Evolutionary conservation across 192 early-diverging fungal genomes (phyloP), one percentile per base, ranked within the genome.

Genomic region (Linnemannia elongata): DNA sequence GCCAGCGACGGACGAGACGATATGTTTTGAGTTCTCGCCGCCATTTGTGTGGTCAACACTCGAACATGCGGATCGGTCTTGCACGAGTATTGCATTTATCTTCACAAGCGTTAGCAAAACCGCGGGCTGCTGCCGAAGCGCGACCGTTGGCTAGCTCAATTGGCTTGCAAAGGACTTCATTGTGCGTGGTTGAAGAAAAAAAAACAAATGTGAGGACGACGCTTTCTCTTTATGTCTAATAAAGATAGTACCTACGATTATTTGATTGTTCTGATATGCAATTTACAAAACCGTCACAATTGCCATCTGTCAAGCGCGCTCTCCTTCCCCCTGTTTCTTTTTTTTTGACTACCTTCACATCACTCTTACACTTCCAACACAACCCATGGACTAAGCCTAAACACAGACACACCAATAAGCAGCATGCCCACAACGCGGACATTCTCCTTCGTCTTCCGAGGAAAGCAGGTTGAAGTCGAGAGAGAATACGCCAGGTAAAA

Each of bases 21-120:
- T 66, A 66, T 66, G 60, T 8, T 66, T 66, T 66, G n/a, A 66
- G 44, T 66, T 66, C 60, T 30, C 60, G 24, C 22, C n/a, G 74
- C 24, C 45, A 24, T 60, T 52, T 39, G 49, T 38, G 4, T 66
- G 60, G 60, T n/a, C 52, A 49, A 52, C 47, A 30, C 17, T 36
- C 38, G 27, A 44, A 47, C 33, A 42, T 57, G 44, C 30, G 45
- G 20, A 9, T 69, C 8, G 63, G 60, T 80, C 79, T 87, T 81
- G 79, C 79, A 76, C 79, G 72, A 78, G 79, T 87, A 81, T 87
- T 87, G 85, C 85, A 87, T 81, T 87, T 87, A 87, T 87, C 85
- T 81, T 87, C 85, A 71, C 0, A 66, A 33, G 30, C 79, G 85
- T 74, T 76, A 77, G 70, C 70, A 6, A 54, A 69, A 18, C 78